A percentile compares a stretch with the other conserved stretches of the same genome.
These are phyloP conservation scores for Dryadomyces sulphureus DNA, from an alignment of 2,329 filamentous ascomycete species.

Conservation along the genomic window DNA sequence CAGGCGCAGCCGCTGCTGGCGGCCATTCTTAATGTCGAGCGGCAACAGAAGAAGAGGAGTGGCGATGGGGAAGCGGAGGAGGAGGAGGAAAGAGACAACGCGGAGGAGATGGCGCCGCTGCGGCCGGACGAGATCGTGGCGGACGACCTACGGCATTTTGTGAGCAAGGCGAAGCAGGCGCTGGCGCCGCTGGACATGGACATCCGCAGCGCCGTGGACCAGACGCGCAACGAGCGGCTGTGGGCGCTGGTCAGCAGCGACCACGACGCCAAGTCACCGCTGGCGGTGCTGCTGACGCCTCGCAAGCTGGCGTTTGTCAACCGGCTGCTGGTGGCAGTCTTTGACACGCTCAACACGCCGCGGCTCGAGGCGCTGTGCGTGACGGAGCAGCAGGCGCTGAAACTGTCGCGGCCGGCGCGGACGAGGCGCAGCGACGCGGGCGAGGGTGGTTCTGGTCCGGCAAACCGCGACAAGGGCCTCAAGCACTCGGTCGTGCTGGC, in stretches of 20 bases:
- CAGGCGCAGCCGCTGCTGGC: conserved; percentile 64
- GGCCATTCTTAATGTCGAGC: conserved; percentile 47
- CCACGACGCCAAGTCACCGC: conserved; percentile 70
- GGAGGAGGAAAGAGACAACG: conserved; percentile 17
- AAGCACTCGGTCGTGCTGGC: conserved; percentile 66
- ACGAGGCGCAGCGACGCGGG: conserved; percentile 2
- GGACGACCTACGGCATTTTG: conserved; percentile 52
- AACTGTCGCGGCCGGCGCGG: conserved; percentile 42
- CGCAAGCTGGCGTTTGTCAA: conserved; percentile 88
- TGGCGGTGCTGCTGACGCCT: conserved; percentile 64
- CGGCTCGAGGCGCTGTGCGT: conserved; percentile 75
- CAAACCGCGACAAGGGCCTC: conserved; percentile 36
- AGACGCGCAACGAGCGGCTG: conserved; percentile 41
- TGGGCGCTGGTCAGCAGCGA: conserved; percentile 81
- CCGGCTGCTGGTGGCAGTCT: conserved; percentile 78
- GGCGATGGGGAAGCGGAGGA: conserved; percentile 46
- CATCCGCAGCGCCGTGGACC: conserved; percentile 61
- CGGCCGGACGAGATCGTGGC: conserved; percentile 47
- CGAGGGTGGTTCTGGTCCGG: conserved; percentile 1
- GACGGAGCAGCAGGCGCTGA: conserved; percentile 62
- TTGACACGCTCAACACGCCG: conserved; percentile 70
- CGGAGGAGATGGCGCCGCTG: background rate
- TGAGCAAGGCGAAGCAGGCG: conserved; percentile 54
- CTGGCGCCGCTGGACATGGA: conserved; percentile 77
- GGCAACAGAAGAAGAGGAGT: conserved; percentile 33